phyloP scores from a whole-genome alignment of 352 stramenopile genomes.

The Phytophthora niederhauseri region DNA sequence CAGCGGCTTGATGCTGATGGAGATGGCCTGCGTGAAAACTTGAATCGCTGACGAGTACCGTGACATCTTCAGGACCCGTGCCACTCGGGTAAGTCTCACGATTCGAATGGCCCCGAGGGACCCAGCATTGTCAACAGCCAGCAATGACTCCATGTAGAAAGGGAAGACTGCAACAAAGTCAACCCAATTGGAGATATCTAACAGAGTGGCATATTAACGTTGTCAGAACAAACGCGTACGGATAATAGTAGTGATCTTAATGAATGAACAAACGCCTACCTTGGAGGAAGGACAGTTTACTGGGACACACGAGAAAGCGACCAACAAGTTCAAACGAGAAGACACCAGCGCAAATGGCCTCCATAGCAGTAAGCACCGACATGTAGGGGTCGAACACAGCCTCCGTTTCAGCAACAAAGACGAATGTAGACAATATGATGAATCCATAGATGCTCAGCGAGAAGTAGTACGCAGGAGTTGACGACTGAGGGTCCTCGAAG shows the following conservation, averaged over 20 bases:
- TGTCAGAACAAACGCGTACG: background rate
- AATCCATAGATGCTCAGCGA: slow-evolving; percentile 68
- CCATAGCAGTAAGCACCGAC: slow-evolving; percentile 40
- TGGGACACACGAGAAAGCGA: slow-evolving; percentile 57
- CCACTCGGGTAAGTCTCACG: slow-evolving; percentile 82
- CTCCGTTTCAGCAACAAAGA: slow-evolving; percentile 78
- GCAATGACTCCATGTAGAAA: slow-evolving; percentile 80
- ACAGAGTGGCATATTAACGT: background rate
- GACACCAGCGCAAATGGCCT: slow-evolving; percentile 55
- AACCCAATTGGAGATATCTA: slow-evolving; percentile 82
- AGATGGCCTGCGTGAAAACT: slow-evolving; percentile 79
- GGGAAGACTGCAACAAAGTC: slow-evolving; percentile 86
- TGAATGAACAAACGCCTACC: slow-evolving; percentile 32
- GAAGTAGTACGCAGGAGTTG: slow-evolving; percentile 58
- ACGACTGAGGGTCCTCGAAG: slow-evolving; percentile 80
- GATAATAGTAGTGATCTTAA: background rate
- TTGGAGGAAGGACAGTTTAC: slow-evolving; percentile 51
- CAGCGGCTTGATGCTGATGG: slow-evolving; percentile 78
- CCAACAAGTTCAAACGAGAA: slow-evolving; percentile 71
- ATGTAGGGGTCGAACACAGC: slow-evolving; percentile 43
- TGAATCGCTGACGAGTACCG: slow-evolving; percentile 88
- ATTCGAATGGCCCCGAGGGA: slow-evolving; percentile 83
- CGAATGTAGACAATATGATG: slow-evolving; percentile 65
- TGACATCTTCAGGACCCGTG: slow-evolving; percentile 88
- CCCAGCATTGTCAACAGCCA: slow-evolving; percentile 67